Evolutionary conservation across 768 basidiomycete species (phyloP).

Genomic region (Butyriboletus loyo): DNA sequence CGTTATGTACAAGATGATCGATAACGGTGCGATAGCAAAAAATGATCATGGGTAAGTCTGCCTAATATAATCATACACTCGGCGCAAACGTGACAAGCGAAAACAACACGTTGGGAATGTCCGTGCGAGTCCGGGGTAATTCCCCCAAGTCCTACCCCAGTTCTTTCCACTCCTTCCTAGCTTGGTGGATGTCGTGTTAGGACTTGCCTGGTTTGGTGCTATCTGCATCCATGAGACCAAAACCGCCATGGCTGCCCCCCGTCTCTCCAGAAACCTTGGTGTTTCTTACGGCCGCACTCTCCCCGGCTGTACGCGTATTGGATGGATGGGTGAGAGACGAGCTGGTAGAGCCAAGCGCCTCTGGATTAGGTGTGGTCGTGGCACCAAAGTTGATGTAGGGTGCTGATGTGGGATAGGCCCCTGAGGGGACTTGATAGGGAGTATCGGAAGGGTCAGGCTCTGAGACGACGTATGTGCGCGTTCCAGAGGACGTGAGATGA

Average conservation of each 20-base stretch:
- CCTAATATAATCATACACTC: constrained; percentile 29
- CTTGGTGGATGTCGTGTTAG: constrained; percentile 44
- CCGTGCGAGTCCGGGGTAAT: not conserved
- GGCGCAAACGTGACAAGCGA: constrained; percentile 9
- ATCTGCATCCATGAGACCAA: constrained; percentile 41
- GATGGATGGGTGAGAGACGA: constrained; percentile 39
- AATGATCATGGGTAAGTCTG: not conserved
- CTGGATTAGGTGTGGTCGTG: constrained; percentile 38
- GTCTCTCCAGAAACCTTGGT: constrained; percentile 44
- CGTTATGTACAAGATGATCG: constrained; percentile 19
- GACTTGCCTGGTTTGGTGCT: constrained; percentile 39
- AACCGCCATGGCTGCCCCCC: constrained; percentile 39
- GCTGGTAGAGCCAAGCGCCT: constrained; percentile 43
- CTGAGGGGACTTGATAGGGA: constrained; percentile 68
- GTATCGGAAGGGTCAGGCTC: constrained; percentile 62
- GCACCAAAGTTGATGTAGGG: constrained; percentile 44
- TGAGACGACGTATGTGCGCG: constrained; percentile 70
- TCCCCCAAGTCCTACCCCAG: not conserved
- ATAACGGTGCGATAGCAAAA: not conserved
- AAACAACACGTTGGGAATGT: not conserved
- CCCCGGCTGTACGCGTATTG: constrained; percentile 42
- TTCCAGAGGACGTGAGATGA: constrained; percentile 40
- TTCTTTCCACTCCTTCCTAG: constrained; percentile 48
- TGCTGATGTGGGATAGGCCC: constrained; percentile 56
- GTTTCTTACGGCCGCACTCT: constrained; percentile 46